These are phyloP conservation scores for Aspergillus latus DNA, from an alignment of 2,329 filamentous ascomycete species.

Conservation along the genomic window DNA sequence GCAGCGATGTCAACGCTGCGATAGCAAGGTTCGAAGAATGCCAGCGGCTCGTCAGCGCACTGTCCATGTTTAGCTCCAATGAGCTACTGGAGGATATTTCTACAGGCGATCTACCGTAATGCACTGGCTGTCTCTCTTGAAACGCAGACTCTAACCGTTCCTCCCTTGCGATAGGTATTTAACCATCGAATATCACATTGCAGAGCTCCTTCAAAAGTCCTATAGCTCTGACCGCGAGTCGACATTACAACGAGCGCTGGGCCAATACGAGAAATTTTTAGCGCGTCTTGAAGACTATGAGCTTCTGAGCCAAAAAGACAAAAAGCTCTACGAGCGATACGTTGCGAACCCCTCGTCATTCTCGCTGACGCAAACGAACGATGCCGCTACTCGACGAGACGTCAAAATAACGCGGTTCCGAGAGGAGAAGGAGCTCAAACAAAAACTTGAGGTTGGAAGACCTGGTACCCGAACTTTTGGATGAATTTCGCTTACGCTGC, in stretches of 20 bases:
- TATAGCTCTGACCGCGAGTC: slow-evolving; percentile 64
- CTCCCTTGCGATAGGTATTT: slow-evolving; percentile 59
- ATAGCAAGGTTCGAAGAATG: slow-evolving; percentile 73
- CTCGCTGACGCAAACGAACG: slow-evolving; percentile 64
- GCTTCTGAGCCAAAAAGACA: slow-evolving; percentile 64
- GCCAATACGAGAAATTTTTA: slow-evolving; percentile 76
- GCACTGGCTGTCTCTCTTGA: neutral
- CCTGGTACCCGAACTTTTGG: slow-evolving; percentile 11
- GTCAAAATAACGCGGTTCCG: slow-evolving; percentile 84
- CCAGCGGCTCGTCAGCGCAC: slow-evolving; percentile 64
- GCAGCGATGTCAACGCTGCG: slow-evolving; percentile 64
- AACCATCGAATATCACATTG: slow-evolving; percentile 72
- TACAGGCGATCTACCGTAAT: slow-evolving; percentile 76
- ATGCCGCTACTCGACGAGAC: slow-evolving; percentile 70
- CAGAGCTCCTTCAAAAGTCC: slow-evolving; percentile 70
- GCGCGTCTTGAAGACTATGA: slow-evolving; percentile 75
- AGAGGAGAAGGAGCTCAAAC: slow-evolving; percentile 80
- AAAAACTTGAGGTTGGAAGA: slow-evolving; percentile 68
- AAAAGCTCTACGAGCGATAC: slow-evolving; percentile 70
- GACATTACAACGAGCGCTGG: slow-evolving; percentile 63
- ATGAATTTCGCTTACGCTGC: slow-evolving; percentile 29
- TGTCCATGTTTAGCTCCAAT: slow-evolving; percentile 87
- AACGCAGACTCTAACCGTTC: slow-evolving; percentile 22
- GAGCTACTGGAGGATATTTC: slow-evolving; percentile 84
- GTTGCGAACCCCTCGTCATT: slow-evolving; percentile 70